Evolutionary conservation across 768 basidiomycete species (phyloP).

Genomic region (Boletus rex-veris): DNA sequence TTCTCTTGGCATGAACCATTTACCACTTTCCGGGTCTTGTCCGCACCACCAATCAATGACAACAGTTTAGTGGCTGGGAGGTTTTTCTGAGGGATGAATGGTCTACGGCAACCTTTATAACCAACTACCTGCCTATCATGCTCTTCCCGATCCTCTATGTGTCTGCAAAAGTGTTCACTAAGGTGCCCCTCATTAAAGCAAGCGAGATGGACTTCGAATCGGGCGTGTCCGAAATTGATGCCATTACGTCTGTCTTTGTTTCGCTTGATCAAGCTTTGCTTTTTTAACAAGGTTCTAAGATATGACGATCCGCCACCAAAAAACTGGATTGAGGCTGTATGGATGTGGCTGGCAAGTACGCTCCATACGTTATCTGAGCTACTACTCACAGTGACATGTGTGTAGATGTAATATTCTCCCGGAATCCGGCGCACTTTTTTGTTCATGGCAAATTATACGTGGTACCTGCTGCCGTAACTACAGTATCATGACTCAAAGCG

Average conservation of each 20-base stretch:
- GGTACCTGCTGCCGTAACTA: neutral
- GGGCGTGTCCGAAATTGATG: slow-evolving; percentile 15
- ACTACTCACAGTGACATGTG: too few species aligned
- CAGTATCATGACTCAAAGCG: too few species aligned
- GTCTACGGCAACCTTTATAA: slow-evolving; percentile 36
- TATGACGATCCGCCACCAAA: slow-evolving; percentile 20
- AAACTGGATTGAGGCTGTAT: slow-evolving; percentile 16
- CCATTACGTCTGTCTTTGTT: slow-evolving; percentile 12
- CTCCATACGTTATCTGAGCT: too few species aligned
- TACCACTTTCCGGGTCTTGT: neutral
- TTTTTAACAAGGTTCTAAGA: slow-evolving; percentile 3
- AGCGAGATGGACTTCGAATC: slow-evolving; percentile 22
- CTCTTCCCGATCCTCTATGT: slow-evolving; percentile 46
- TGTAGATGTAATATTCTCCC: too few species aligned
- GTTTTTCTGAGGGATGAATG: slow-evolving; percentile 36
- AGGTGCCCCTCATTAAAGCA: slow-evolving; percentile 7
- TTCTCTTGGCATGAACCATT: neutral
- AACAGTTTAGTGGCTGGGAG: slow-evolving; percentile 35
- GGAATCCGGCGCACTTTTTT: too few species aligned
- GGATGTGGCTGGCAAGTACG: slow-evolving; percentile 20
- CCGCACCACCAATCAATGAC: neutral
- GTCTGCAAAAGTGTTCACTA: slow-evolving; percentile 19
- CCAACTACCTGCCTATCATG: slow-evolving; percentile 36
- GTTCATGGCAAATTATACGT: too few species aligned
- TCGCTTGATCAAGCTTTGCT: neutral